These are phyloP conservation scores for Crithidia acanthocephali DNA, from an alignment of 208 protist species.

Conservation along the genomic window DNA sequence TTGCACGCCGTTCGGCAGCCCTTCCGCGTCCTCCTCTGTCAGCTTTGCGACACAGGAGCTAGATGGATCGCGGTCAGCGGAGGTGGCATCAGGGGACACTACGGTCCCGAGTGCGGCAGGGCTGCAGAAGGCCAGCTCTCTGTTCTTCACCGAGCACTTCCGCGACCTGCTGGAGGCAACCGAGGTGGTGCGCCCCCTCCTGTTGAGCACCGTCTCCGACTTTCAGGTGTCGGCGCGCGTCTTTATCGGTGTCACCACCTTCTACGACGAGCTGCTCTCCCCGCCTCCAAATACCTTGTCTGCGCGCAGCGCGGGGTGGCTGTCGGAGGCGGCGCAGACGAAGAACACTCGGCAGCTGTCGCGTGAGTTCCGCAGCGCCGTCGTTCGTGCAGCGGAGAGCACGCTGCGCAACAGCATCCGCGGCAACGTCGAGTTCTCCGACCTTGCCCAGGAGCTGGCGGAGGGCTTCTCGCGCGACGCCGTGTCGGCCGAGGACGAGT, in stretches of 20 bases:
- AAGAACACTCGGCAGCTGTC: not conserved
- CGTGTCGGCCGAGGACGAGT: conserved; percentile 30
- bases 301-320: not conserved
- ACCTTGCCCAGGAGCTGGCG: conserved; percentile 20
- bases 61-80: not conserved
- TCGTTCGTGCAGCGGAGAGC: conserved; percentile 31
- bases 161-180: conserved; percentile 42
- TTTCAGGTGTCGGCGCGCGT: conserved; percentile 48
- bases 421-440: conserved; percentile 23
- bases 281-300: conserved; percentile 1
- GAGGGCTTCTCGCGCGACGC: conserved; percentile 13
- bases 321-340: not conserved
- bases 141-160: conserved; percentile 30
- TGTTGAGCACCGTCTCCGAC: conserved; percentile 46
- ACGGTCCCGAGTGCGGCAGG: not conserved
- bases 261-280: conserved; percentile 39
- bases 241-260: conserved; percentile 35
- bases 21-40: not conserved
- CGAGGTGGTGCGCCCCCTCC: conserved; percentile 39
- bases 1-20: not conserved
- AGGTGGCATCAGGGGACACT: too few relatives aligned
- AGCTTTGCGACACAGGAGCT: not conserved
- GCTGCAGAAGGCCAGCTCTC: conserved; percentile 10
- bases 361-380: conserved; percentile 20
- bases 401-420: conserved; percentile 36